A percentile compares a stretch with the other conserved stretches of the same genome.
These are phyloP conservation scores for Ophiocordyceps robertsii DNA, from an alignment of 2,329 filamentous ascomycete species.

Conservation along the genomic window DNA sequence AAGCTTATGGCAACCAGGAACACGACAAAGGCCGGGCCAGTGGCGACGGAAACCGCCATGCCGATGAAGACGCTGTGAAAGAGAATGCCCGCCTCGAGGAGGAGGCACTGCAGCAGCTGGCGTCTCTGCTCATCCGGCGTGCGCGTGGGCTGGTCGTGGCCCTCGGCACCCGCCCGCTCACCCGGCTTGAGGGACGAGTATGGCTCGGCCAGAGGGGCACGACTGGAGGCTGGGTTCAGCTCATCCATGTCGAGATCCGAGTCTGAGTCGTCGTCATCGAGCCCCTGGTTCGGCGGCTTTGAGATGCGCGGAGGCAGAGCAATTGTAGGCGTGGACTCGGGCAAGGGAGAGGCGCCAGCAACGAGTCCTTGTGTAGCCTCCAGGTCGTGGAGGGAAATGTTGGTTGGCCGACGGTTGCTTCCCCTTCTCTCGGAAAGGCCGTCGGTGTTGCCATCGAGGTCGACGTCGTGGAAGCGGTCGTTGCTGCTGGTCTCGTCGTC, in stretches of 20 bases:
- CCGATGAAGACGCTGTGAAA: slow-evolving; percentile 82
- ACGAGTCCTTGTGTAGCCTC: slow-evolving; percentile 42
- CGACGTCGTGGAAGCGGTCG: slow-evolving; percentile 13
- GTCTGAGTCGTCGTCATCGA: slow-evolving; percentile 29
- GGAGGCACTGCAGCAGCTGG: slow-evolving; percentile 61
- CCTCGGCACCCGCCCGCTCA: not conserved
- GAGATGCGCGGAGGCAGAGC: slow-evolving; percentile 6
- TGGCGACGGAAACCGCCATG: slow-evolving; percentile 73
- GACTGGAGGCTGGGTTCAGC: slow-evolving; percentile 26
- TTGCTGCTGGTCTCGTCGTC: slow-evolving; percentile 30
- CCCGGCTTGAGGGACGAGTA: slow-evolving; percentile 19
- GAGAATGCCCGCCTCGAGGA: slow-evolving; percentile 71
- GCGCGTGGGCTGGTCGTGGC: slow-evolving; percentile 10
- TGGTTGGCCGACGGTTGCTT: slow-evolving; percentile 26
- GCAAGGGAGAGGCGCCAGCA: slow-evolving; percentile 43
- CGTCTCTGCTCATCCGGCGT: slow-evolving; percentile 47
- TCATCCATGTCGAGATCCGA: slow-evolving; percentile 49
- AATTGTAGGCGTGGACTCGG: slow-evolving; percentile 33
- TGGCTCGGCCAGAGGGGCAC: slow-evolving; percentile 4
- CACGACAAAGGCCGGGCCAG: slow-evolving; percentile 65
- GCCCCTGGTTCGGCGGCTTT: slow-evolving; percentile 9
- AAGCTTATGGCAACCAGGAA: slow-evolving; percentile 72
- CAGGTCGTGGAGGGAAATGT: slow-evolving; percentile 37
- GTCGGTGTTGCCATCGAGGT: slow-evolving; percentile 7
- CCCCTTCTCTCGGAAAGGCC: slow-evolving; percentile 25